Conservation (phyloP, 306 rosid genomes). For the Corylus americana region DNA sequence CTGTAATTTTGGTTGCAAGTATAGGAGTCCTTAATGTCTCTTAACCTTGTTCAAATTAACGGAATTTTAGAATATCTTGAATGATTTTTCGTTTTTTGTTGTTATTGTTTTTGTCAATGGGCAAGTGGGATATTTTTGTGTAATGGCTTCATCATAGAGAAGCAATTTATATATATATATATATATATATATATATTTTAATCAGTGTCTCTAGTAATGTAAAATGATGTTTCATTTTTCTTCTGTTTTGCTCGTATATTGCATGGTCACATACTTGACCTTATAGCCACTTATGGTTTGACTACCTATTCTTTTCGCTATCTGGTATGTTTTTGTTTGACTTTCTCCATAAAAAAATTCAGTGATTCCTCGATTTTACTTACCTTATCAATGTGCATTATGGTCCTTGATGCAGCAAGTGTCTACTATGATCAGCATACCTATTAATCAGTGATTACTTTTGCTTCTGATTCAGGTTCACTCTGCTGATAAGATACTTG, state of each 20-base stretch:
- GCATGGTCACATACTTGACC: neutral
- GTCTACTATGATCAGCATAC: constrained; percentile 4
- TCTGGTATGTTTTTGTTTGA: neutral
- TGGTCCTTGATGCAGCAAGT: neutral
- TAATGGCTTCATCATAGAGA: neutral
- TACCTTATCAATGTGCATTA: neutral
- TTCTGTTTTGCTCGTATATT: neutral
- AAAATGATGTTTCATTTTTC: neutral
- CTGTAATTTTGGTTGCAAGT: constrained; percentile 5
- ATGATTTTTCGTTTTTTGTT: neutral
- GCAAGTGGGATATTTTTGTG: neutral
- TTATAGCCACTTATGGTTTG: neutral
- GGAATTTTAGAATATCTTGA: neutral
- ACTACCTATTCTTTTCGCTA: neutral
- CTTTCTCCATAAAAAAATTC: neutral
- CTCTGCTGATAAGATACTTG: constrained; percentile 65
- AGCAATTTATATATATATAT: neutral
- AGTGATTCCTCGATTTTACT: neutral
- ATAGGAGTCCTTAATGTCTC: neutral
- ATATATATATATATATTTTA: too few relatives aligned
- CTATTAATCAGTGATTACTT: neutral
- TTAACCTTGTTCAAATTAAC: neutral
- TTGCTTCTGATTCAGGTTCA: constrained; percentile 48
- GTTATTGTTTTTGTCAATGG: neutral
- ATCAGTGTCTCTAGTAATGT: neutral